Percentiles rank a stretch among this genome's conserved stretches.
These are phyloP conservation scores for Talaromyces albobiverticillius DNA, from an alignment of 2,329 filamentous ascomycete genomes.

Conservation along the genomic window DNA sequence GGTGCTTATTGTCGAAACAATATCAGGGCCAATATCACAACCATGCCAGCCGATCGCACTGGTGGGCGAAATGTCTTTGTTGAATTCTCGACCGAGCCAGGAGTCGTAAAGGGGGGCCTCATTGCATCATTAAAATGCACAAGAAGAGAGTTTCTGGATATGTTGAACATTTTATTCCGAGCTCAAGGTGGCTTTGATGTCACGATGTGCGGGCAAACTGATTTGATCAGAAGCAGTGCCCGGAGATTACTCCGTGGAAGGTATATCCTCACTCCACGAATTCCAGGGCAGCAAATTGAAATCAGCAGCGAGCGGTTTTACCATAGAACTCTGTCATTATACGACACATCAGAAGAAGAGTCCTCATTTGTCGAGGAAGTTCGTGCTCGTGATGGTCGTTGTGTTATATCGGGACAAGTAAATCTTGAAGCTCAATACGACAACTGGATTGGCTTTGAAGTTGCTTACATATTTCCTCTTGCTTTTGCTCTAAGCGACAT, in stretches of 20 bases:
- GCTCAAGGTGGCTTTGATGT: not conserved
- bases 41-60: no score
- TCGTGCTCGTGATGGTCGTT: constrained; percentile 15
- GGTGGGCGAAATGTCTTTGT: not conserved
- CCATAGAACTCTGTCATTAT: not conserved
- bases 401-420: no score
- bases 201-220: not conserved
- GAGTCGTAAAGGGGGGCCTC: not conserved
- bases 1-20: no score
- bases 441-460: not conserved
- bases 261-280: not conserved
- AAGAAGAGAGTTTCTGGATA: not conserved
- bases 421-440: no score
- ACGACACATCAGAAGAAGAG: not conserved
- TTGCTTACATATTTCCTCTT: constrained; percentile 5
- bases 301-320: not conserved
- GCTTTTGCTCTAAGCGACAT: no score
- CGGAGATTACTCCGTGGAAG: not conserved
- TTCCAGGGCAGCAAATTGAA: not conserved
- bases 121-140: not conserved
- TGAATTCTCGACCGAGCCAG: not conserved
- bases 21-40: no score
- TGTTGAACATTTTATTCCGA: not conserved
- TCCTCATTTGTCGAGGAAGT: constrained; percentile 11
- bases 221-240: not conserved